A percentile compares a stretch with the other conserved stretches of the same genome.
Evolutionary conservation across 73 alveolate genomes (phyloP).

Genomic region (Paramecium biaurelia): DNA sequence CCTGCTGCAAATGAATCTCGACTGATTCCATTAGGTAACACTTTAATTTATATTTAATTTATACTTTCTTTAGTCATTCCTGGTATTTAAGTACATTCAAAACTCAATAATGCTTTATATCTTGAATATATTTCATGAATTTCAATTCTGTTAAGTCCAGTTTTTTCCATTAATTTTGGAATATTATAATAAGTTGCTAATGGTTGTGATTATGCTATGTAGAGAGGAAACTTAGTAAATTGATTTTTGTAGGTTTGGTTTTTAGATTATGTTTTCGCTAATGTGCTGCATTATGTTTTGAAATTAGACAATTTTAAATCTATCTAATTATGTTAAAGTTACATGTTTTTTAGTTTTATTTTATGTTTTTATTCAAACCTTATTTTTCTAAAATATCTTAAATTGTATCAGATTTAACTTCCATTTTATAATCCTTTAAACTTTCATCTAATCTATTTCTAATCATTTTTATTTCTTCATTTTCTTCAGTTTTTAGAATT

Average conservation of each 20-base stretch:
- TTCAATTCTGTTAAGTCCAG: neutral
- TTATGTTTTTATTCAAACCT: neutral
- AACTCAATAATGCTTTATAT: constrained; percentile 26
- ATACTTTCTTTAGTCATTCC: constrained; percentile 37
- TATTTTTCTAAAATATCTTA: neutral
- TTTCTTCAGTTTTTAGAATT: neutral
- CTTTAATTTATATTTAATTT: neutral
- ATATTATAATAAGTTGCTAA: neutral
- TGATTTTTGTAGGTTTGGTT: neutral
- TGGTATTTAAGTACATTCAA: constrained; percentile 15
- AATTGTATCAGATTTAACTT: neutral
- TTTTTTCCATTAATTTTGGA: constrained; percentile 9
- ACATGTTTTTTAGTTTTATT: neutral
- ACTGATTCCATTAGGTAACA: constrained; percentile 32
- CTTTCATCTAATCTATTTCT: neutral
- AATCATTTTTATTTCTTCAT: neutral
- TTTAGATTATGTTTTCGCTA: neutral
- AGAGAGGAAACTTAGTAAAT: neutral
- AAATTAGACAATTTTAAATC: neutral
- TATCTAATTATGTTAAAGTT: neutral
- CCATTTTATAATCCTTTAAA: neutral
- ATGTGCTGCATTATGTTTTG: neutral
- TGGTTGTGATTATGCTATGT: neutral
- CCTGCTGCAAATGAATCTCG: constrained; percentile 13
- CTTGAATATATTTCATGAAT: constrained; percentile 14